Base-by-base conservation (phyloP, 257 asterid genomes). In the Craterostigma plantagineum region DNA sequence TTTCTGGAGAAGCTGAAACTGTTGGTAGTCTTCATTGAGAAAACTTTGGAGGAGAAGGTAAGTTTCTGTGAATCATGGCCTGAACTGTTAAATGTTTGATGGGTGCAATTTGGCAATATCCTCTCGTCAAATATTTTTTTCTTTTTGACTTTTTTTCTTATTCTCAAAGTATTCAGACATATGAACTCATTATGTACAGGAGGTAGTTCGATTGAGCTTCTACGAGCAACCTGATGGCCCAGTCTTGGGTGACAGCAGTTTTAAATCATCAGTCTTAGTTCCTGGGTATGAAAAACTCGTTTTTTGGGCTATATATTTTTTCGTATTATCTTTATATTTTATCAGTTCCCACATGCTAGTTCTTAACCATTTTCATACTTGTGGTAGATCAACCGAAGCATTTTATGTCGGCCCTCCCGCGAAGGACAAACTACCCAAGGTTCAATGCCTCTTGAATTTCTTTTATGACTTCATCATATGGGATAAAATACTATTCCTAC, bases 191-290 rank as follows among this genome's bases (percentile, higher is more conserved):
- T 18, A 9, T 39, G 34, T 49, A 33, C 52, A 87, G 95, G 95
- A 87, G 36, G 59, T 62, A 17, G 47, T 87, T 48, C 71, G 61
- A 44, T 68, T 87, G 71, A 79, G 77, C 68, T 87, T 87, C 58
- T 87, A 74, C 64, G 9, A 75, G 49, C 86, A 79, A 63, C 98
- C 98, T 55, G 98, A 87, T 79, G 95, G 95, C 56, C 93, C 93
- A 7, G 63, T 82, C 49, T 69, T 43, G 49, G 95, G 85, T 33
- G 67, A 68, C 54, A 57, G 83, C 56, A 71, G 65, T 70, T 82
- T 87, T 58, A 74, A 54, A 48, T 79, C 95, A 56, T 87, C 95
- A 15, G 68, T 55, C 39, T 68, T 87, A 56, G 48, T 76, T 67
- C 93, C 92, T 51, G 98, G 98, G 98, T 87, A 87, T 45, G 66